Evolutionary conservation across 805 yeast genomes (phyloP).

Genomic region (Lachancea nothofagi): DNA sequence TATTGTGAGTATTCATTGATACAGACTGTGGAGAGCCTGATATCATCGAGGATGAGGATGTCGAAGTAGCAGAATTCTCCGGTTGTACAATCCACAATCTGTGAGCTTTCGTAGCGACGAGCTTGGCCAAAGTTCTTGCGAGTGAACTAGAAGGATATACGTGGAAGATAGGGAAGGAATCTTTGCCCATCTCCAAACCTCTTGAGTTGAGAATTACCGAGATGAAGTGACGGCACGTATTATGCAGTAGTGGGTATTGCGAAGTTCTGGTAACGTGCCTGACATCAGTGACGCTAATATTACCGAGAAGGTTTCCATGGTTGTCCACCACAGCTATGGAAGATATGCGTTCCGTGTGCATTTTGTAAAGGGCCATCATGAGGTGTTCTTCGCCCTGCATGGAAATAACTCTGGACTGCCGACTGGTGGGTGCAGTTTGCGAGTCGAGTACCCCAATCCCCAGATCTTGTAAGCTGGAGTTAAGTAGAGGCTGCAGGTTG

Average conservation of each 20-base stretch:
- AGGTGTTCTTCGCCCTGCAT: constrained; percentile 82
- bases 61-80: constrained; percentile 24
- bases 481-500: constrained; percentile 67
- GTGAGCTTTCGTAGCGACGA: constrained; percentile 93
- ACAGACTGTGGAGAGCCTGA: constrained; percentile 26
- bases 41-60: constrained; percentile 15
- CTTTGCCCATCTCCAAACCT: constrained; percentile 82
- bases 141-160: constrained; percentile 74
- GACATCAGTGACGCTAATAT: constrained; percentile 92
- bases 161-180: constrained; percentile 94
- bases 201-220: constrained; percentile 79
- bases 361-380: constrained; percentile 78
- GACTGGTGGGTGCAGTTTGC: constrained; percentile 34
- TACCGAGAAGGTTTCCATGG: constrained; percentile 71
- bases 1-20: constrained; percentile 9
- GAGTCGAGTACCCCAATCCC: constrained; percentile 59
- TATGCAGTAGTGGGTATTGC: constrained; percentile 74
- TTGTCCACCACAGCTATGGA: constrained; percentile 91
- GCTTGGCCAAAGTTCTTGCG: constrained; percentile 85
- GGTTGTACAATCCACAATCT: constrained; percentile 80
- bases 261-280: constrained; percentile 81
- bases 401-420: constrained; percentile 56
- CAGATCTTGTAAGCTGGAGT: constrained; percentile 61
- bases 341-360: constrained; percentile 79
- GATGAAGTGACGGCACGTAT: constrained; percentile 81